Percentiles rank a stretch among this genome's conserved stretches.
Conservation (phyloP, 2,329 filamentous ascomycete genomes). For the Onygena corvina region DNA sequence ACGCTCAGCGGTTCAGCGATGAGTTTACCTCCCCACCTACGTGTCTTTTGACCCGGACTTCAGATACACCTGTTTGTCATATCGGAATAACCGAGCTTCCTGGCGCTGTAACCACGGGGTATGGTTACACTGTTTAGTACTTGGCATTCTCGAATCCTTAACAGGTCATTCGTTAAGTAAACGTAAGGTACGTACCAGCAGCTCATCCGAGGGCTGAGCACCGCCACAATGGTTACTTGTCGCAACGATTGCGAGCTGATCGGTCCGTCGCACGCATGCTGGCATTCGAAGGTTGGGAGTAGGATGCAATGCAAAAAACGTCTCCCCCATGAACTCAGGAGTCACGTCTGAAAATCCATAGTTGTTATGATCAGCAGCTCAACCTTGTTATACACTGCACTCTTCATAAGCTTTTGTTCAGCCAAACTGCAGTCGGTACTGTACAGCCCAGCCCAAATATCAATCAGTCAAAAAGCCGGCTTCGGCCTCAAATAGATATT, state of each 20-base stretch:
- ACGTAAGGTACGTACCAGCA: no score
- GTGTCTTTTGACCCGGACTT: no score
- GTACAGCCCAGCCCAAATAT: neutral
- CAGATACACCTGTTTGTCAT: no score
- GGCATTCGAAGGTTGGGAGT: neutral
- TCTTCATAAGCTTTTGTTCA: no score
- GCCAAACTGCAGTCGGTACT: neutral
- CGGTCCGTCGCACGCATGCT: no score
- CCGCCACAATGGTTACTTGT: neutral
- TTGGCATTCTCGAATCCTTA: slow-evolving; percentile 1
- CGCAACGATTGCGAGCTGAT: neutral
- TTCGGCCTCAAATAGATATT: neutral
- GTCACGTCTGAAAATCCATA: neutral
- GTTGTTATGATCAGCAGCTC: no score
- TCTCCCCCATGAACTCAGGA: neutral
- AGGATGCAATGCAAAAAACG: neutral
- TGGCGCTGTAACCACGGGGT: neutral
- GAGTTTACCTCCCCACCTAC: no score
- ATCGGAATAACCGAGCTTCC: neutral
- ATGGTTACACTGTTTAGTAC: neutral
- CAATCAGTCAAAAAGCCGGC: neutral
- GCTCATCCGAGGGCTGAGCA: neutral
- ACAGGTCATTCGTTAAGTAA: neutral
- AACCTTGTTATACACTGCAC: no score
- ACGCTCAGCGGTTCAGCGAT: no score